A percentile compares a stretch with the other conserved stretches of the same genome.
phyloP scores from a whole-genome alignment of 2,329 filamentous ascomycete species.

The Dothidotthia symphoricarpi region DNA sequence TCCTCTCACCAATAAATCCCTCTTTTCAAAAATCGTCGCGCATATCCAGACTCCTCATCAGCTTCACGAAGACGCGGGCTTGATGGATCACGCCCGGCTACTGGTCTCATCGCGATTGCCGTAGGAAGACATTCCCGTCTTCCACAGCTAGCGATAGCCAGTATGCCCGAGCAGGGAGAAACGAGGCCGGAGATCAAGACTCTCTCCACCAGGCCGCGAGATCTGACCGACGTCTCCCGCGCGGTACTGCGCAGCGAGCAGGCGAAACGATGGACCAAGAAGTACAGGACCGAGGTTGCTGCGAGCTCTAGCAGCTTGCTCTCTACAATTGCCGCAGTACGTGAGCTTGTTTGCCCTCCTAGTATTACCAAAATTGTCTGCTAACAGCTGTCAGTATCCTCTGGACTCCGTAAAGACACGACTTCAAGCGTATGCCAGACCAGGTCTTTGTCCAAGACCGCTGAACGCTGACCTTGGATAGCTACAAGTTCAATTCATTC shows the following conservation, averaged over 20 bases:
- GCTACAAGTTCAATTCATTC: conserved; percentile 72
- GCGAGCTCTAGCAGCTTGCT: conserved; percentile 75
- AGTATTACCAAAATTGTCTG: background rate
- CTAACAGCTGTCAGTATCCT: conserved; percentile 59
- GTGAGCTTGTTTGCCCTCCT: conserved; percentile 9
- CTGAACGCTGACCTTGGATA: conserved; percentile 20
- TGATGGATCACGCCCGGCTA: conserved; percentile 57
- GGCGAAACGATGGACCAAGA: conserved; percentile 63
- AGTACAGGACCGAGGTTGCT: conserved; percentile 76
- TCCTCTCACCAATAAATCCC: conserved; percentile 8
- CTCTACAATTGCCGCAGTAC: conserved; percentile 70
- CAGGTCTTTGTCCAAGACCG: conserved; percentile 1
- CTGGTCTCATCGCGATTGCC: conserved; percentile 59
- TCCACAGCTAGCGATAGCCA: conserved; percentile 50
- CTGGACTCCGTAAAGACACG: conserved; percentile 87
- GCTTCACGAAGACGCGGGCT: conserved; percentile 36
- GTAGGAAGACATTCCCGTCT: conserved; percentile 58
- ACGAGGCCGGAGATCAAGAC: conserved; percentile 21
- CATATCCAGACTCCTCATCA: conserved; percentile 10
- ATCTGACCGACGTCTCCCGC: conserved; percentile 39
- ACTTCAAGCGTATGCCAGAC: conserved; percentile 65
- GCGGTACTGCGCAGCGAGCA: conserved; percentile 42
- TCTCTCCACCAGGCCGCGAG: conserved; percentile 35
- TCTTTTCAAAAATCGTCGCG: conserved; percentile 10
- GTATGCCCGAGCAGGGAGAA: conserved; percentile 42